Evolutionary conservation across 2,329 filamentous ascomycete genomes (phyloP).

Genomic region (Claviceps purpurea): DNA sequence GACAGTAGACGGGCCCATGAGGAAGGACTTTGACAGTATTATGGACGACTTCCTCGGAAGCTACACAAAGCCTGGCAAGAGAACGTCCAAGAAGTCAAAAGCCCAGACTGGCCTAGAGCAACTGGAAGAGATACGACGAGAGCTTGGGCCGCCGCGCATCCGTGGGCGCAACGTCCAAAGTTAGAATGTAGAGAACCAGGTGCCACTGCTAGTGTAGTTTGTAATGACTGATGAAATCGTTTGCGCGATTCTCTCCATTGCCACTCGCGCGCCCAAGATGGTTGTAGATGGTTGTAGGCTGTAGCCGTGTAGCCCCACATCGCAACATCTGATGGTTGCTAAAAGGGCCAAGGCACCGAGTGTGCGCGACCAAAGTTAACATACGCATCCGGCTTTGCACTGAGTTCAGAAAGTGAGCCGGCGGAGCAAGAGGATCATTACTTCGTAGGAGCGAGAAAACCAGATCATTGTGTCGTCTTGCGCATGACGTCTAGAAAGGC

Average conservation of each 20-base stretch:
- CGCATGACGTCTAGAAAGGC: background rate
- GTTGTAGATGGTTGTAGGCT: too few species aligned
- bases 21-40: slow-evolving; percentile 74
- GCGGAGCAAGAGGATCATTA: background rate
- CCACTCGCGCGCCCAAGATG: background rate
- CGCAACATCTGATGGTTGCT: too few species aligned
- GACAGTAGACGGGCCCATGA: slow-evolving; percentile 52
- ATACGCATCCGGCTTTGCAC: background rate
- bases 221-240: slow-evolving; percentile 4
- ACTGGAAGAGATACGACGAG: slow-evolving; percentile 76
- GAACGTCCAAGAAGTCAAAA: slow-evolving; percentile 65
- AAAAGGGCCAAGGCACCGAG: background rate
- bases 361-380: background rate
- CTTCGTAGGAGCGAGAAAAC: background rate
- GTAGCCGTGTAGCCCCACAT: too few species aligned
- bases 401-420: background rate
- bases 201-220: background rate
- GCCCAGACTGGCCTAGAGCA: slow-evolving; percentile 74
- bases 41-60: slow-evolving; percentile 84
- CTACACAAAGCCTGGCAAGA: slow-evolving; percentile 59
- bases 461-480: background rate
- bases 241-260: background rate
- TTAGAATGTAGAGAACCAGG: background rate
- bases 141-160: slow-evolving; percentile 63
- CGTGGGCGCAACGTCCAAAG: slow-evolving; percentile 11